Evolutionary conservation across 2,329 filamentous ascomycete genomes (phyloP), one percentile per base, ranked within the genome.

Genomic region (Cercospora citrullina): DNA sequence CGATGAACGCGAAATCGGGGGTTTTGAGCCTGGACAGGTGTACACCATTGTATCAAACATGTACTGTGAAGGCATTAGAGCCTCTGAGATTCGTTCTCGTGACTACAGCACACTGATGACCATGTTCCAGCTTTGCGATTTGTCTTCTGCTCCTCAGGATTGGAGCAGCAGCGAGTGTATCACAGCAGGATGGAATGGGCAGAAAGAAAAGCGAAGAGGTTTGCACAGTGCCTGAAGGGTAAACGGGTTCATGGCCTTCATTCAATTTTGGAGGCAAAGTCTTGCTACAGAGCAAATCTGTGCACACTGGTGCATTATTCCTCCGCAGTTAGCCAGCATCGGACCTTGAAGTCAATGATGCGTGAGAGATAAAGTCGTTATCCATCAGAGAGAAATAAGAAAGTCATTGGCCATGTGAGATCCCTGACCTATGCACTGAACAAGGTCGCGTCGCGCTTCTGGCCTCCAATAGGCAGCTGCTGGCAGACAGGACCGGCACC

Each of bases 391-490:
- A 28, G 48, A 36, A 36, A 36, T n/a, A n/a, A n/a, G n/a, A n/a
- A n/a, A n/a, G n/a, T n/a, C n/a, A n/a, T n/a, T n/a, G n/a, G n/a
- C n/a, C n/a, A n/a, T n/a, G n/a, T n/a, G n/a, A n/a, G n/a, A n/a
- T n/a, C n/a, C n/a, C n/a, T n/a, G n/a, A 21, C 18, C 55, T 58
- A 58, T 18, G 55, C 55, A 28, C 9, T 4, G 16, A 58, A 58
- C 31, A 18, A 28, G n/a, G 18, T 18, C 16, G 55, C 58, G 2
- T 42, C 23, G 3, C 60, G 60, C 30, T 55, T 63, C 31, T 61
- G 63, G 18, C 63, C 63, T 23, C 66, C 63, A 4, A 67, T 30
- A 8, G 65, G 65, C 8, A 67, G 48, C 28, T 55, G 30, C 10
- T 48, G 57, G 53, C 65, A 67, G 5, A 59, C 60, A 12, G 48